Evolutionary conservation across 306 rosid species (phyloP).

Genomic region (Lathyrus oleraceus): DNA sequence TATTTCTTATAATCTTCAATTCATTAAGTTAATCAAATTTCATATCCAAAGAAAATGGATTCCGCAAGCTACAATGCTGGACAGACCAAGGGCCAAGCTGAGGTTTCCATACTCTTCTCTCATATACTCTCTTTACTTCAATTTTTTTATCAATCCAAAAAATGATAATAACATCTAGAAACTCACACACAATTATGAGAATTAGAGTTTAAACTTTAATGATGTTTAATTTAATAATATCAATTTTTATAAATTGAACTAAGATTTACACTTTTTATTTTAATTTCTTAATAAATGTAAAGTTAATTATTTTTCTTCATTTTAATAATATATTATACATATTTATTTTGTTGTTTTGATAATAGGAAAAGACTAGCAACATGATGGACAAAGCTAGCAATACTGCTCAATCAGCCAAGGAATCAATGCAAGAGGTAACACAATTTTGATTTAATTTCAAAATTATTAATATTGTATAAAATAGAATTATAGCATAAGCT

Average conservation of each 20-base stretch:
- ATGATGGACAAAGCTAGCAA: conserved; percentile 50
- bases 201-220: no score
- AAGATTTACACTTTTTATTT: background rate
- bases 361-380: conserved; percentile 56
- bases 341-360: background rate
- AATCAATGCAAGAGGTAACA: conserved; percentile 47
- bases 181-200: no score
- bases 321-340: background rate
- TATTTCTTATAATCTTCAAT: background rate
- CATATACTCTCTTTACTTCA: background rate
- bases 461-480: background rate
- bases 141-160: no score
- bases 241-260: no score
- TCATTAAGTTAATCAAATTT: background rate
- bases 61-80: conserved; percentile 54
- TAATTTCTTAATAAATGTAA: background rate
- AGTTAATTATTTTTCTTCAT: background rate
- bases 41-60: conserved; percentile 34
- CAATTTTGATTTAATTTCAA: background rate
- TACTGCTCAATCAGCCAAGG: conserved; percentile 55
- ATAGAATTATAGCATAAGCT: background rate
- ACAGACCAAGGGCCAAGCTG: conserved; percentile 63
- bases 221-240: no score
- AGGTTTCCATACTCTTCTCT: conserved; percentile 36
- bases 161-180: no score